These are phyloP conservation scores for Populus alba DNA, from an alignment of 345 rosid species.

Conservation along the genomic window DNA sequence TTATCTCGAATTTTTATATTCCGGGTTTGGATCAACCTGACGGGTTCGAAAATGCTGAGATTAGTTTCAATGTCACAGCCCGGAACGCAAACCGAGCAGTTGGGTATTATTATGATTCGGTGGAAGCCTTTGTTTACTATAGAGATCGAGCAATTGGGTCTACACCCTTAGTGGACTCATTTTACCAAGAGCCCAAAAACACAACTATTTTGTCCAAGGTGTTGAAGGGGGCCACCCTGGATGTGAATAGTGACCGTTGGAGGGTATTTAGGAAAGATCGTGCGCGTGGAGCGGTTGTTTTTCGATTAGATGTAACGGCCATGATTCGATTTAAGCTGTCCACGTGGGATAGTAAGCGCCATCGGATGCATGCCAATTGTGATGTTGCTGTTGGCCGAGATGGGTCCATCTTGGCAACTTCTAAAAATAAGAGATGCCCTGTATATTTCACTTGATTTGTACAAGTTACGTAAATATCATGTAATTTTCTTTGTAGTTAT, in stretches of 20 bases:
- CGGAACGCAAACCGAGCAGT: slow-evolving; percentile 73
- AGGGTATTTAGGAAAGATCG: slow-evolving; percentile 57
- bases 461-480: not conserved
- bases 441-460: slow-evolving; percentile 65
- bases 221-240: slow-evolving; percentile 58
- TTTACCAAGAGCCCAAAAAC: slow-evolving; percentile 69
- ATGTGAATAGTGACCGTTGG: slow-evolving; percentile 58
- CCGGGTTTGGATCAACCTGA: slow-evolving; percentile 42
- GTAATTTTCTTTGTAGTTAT: not conserved
- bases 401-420: slow-evolving; percentile 52
- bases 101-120: slow-evolving; percentile 50
- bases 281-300: slow-evolving; percentile 47
- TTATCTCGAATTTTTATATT: slow-evolving; percentile 44
- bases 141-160: slow-evolving; percentile 57
- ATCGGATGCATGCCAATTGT: slow-evolving; percentile 65
- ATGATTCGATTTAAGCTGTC: slow-evolving; percentile 61
- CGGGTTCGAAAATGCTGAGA: slow-evolving; percentile 53
- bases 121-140: slow-evolving; percentile 59
- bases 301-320: slow-evolving; percentile 59
- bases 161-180: slow-evolving; percentile 33
- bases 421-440: slow-evolving; percentile 56
- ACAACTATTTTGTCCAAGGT: slow-evolving; percentile 44
- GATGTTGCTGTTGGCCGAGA: slow-evolving; percentile 54
- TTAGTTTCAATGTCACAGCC: slow-evolving; percentile 58
- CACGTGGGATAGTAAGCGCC: slow-evolving; percentile 60